A percentile compares a stretch with the other conserved stretches of the same genome.
These are phyloP conservation scores for Pseudoturritis turrita DNA, from an alignment of 345 rosid genomes.

Conservation along the genomic window DNA sequence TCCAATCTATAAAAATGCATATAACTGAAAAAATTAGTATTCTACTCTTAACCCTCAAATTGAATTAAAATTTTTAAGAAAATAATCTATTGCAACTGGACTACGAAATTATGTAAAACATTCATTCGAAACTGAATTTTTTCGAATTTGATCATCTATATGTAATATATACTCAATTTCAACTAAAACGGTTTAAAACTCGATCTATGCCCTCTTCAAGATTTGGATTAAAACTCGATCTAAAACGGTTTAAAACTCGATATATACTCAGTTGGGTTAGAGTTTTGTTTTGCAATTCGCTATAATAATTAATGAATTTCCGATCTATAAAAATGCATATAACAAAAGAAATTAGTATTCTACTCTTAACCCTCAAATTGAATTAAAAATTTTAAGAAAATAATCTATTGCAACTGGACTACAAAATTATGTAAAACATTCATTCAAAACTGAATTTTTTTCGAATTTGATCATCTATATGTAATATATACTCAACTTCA, in stretches of 20 bases:
- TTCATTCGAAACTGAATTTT: not conserved
- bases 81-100: not conserved
- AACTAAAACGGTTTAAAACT: not conserved
- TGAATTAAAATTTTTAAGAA: not conserved
- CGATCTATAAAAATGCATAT: no score
- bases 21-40: no score
- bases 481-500: not conserved
- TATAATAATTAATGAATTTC: no score
- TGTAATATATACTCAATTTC: not conserved
- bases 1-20: no score
- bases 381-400: not conserved
- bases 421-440: not conserved
- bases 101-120: not conserved
- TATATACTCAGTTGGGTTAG: no score
- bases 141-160: not conserved
- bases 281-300: no score
- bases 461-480: not conserved
- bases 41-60: not conserved
- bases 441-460: not conserved
- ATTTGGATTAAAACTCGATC: no score
- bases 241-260: no score
- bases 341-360: not conserved
- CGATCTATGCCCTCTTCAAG: not conserved
- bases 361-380: not conserved
- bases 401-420: not conserved